Percentiles rank a stretch among this genome's conserved stretches.
Conservation (phyloP, 495 filamentous ascomycete species). For the Annulohypoxylon maeteangense region DNA sequence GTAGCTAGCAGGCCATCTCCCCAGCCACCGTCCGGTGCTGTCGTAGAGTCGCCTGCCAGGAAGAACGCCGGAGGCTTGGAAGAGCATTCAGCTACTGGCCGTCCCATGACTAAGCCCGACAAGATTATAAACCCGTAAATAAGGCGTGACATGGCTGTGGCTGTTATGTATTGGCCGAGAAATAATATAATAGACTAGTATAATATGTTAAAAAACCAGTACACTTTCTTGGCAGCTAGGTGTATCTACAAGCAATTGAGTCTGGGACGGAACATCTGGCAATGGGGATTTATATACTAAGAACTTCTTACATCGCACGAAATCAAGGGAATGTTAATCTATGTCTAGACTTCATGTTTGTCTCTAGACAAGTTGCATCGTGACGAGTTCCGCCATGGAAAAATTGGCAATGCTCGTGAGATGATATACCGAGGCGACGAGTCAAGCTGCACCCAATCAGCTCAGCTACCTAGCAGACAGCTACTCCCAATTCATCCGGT, state of each 20-base stretch:
- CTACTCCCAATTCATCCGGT: constrained; percentile 31
- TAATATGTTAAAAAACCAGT: not conserved
- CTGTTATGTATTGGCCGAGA: not conserved
- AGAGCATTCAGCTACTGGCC: constrained; percentile 12
- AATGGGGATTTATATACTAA: not conserved
- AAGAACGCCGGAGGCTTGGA: constrained; percentile 55
- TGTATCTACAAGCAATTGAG: not conserved
- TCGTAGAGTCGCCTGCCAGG: constrained; percentile 65
- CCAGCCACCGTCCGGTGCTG: constrained; percentile 59
- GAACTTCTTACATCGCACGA: not conserved
- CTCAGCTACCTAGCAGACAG: too few species aligned
- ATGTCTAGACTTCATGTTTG: constrained; percentile 4
- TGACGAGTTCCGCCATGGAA: constrained; percentile 11
- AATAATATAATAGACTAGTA: not conserved
- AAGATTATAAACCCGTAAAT: constrained; percentile 12
- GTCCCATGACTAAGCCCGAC: constrained; percentile 7
- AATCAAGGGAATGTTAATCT: not conserved
- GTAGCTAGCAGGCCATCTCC: constrained; percentile 62
- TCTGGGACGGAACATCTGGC: not conserved
- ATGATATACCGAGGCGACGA: constrained; percentile 32
- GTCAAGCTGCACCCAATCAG: constrained; percentile 20
- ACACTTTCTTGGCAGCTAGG: not conserved
- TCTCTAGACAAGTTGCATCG: constrained; percentile 10
- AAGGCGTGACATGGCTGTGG: constrained; percentile 18
- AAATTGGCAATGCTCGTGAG: constrained; percentile 22